Percentiles rank a stretch among this genome's conserved stretches.
These are phyloP conservation scores for Stentor roeselii DNA, from an alignment of 73 alveolate genomes.

Conservation along the genomic window DNA sequence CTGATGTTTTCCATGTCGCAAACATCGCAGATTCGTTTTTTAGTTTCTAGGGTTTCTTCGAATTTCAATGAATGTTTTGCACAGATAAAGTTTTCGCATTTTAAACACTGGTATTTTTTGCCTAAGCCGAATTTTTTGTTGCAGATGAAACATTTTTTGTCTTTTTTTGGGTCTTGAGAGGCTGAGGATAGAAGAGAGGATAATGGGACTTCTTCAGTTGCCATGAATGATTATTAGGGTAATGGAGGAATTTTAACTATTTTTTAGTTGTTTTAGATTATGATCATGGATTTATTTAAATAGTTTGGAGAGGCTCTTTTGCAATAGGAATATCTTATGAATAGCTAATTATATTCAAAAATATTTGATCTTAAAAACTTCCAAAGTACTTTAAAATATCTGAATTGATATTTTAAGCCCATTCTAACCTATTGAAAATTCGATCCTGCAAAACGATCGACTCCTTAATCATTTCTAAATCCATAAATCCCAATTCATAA, in stretches of 20 bases:
- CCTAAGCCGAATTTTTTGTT: conserved; percentile 4
- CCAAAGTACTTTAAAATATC: neutral
- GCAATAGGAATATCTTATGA: neutral
- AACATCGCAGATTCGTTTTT: neutral
- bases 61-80: neutral
- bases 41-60: neutral
- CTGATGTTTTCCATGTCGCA: conserved; percentile 1
- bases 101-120: neutral
- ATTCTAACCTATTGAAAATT: neutral
- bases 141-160: conserved; percentile 9
- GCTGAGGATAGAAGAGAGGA: neutral
- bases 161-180: neutral
- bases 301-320: no score
- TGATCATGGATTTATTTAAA: neutral
- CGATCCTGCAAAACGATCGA: neutral
- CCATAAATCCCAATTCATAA: neutral
- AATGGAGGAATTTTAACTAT: neutral
- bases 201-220: neutral
- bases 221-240: neutral
- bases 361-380: neutral
- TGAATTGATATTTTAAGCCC: neutral
- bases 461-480: neutral
- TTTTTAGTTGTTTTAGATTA: no score
- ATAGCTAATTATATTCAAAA: neutral
- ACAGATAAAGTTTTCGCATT: neutral